phyloP scores from a whole-genome alignment of 176 grass and related monocot genomes.

The Bothriochloa decipiens region DNA sequence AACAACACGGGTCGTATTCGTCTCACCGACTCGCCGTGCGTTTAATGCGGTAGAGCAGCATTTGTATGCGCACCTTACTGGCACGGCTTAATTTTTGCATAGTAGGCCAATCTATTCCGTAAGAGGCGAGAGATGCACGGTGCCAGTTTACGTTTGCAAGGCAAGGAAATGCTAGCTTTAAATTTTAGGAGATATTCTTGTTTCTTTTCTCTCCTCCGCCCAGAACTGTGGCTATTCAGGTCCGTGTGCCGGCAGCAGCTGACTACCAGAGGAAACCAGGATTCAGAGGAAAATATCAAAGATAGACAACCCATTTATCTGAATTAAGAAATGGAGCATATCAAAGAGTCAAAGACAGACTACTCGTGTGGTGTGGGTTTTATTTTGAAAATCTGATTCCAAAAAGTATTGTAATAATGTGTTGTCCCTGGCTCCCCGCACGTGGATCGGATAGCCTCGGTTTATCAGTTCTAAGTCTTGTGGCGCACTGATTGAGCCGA shows the following conservation, averaged over 20 bases:
- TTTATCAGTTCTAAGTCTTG: neutral
- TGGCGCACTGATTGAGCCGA: neutral
- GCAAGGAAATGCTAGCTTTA: neutral
- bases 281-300: neutral
- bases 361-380: neutral
- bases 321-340: neutral
- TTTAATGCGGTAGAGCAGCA: neutral
- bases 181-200: too few relatives aligned
- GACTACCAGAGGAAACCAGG: neutral
- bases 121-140: neutral
- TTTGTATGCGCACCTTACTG: too few relatives aligned
- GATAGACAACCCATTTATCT: neutral
- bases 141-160: too few relatives aligned
- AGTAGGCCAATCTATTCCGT: too few relatives aligned
- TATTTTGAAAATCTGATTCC: conserved; percentile 4
- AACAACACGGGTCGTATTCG: neutral
- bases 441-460: neutral
- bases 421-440: neutral
- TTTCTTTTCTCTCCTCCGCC: too few relatives aligned
- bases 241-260: too few relatives aligned
- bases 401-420: neutral
- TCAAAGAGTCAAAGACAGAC: too few relatives aligned
- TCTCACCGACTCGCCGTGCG: neutral
- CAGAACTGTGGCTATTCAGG: too few relatives aligned
- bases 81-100: neutral